Percentiles rank a stretch among this genome's conserved stretches.
Conservation (phyloP, 208 protist species). For the Wallacemonas sp. region DNA sequence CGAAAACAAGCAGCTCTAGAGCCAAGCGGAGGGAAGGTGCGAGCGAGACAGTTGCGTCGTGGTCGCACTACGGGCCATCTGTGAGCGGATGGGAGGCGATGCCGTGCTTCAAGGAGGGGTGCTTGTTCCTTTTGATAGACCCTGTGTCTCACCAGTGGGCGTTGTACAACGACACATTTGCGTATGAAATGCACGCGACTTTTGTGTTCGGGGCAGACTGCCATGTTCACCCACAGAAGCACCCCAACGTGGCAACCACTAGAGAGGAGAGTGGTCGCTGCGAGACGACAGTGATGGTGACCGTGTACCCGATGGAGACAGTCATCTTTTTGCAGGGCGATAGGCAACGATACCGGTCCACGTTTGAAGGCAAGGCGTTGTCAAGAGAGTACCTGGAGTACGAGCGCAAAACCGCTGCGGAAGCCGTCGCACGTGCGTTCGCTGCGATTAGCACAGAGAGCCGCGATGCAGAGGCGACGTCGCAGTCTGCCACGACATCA, state of each 20-base stretch:
- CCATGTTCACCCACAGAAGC: slow-evolving; percentile 1
- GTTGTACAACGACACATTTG: slow-evolving; percentile 71
- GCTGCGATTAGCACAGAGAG: neutral
- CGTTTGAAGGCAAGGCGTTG: slow-evolving; percentile 38
- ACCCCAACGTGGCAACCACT: slow-evolving; percentile 24
- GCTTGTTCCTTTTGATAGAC: slow-evolving; percentile 41
- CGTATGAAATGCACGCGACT: slow-evolving; percentile 59
- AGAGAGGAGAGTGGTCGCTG: slow-evolving; percentile 23
- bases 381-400: slow-evolving; percentile 39
- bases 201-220: slow-evolving; percentile 34
- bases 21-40: no score
- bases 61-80: slow-evolving; percentile 36
- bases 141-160: slow-evolving; percentile 37
- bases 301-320: slow-evolving; percentile 66
- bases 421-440: slow-evolving; percentile 10
- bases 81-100: slow-evolving; percentile 21
- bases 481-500: neutral
- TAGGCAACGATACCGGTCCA: slow-evolving; percentile 24
- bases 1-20: no score
- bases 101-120: slow-evolving; percentile 39
- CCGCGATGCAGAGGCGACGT: neutral
- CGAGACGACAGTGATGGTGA: slow-evolving; percentile 29
- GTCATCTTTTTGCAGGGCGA: slow-evolving; percentile 43
- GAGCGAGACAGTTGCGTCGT: slow-evolving; percentile 9
- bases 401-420: slow-evolving; percentile 13